Conservation (phyloP, 805 yeast genomes). For the Alloascoidea hylecoeti region DNA sequence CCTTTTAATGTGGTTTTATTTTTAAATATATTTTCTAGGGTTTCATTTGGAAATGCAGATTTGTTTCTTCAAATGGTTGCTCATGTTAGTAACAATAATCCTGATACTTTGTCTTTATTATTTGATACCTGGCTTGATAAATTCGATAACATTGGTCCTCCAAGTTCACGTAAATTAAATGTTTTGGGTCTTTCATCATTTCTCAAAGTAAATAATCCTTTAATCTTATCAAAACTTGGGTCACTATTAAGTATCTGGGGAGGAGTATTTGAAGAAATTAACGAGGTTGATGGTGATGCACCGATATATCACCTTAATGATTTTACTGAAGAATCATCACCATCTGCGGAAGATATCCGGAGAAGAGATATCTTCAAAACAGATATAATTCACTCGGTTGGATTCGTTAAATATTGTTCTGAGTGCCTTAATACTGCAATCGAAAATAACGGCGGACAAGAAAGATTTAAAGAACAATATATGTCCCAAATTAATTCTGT, state of each 20-base stretch:
- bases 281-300: constrained; percentile 45
- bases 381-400: background rate
- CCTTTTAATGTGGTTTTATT: constrained; percentile 1
- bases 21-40: constrained; percentile 1
- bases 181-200: constrained; percentile 46
- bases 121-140: constrained; percentile 16
- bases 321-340: background rate
- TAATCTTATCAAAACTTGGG: constrained; percentile 16
- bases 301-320: background rate
- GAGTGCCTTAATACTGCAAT: background rate
- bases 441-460: background rate
- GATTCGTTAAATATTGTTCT: background rate
- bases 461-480: background rate
- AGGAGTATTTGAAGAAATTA: constrained; percentile 57
- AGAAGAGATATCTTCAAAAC: background rate
- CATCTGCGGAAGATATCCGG: background rate
- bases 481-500: background rate
- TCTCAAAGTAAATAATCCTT: constrained; percentile 21
- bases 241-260: constrained; percentile 28
- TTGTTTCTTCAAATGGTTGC: constrained; percentile 2
- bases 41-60: constrained; percentile 1
- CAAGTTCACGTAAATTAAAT: constrained; percentile 58
- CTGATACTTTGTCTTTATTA: constrained; percentile 5
- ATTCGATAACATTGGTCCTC: constrained; percentile 49
- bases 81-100: constrained; percentile 1